Base-by-base conservation (phyloP, 805 yeast genomes). In the Maudiozyma serrabonitensis region DNA sequence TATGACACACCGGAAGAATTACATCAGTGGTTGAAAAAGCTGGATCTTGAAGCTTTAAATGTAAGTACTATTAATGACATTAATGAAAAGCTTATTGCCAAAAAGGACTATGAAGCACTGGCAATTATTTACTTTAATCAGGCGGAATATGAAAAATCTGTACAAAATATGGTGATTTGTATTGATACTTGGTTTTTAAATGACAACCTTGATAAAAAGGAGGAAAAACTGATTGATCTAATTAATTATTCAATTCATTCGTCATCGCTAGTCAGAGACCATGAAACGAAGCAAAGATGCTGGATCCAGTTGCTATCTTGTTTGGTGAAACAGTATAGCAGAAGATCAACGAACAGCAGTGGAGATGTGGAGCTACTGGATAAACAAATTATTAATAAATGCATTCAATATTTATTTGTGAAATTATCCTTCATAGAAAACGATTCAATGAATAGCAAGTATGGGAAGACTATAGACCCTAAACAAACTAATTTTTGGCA, bases 401-500 rank as follows among this genome's bases (percentile, higher is more conserved):
- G 56, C 12, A 21, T 63, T 11, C 60, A 59, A 44, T 47, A 46
- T 21, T 46, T 60, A 2, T 62, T 61, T 44, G 48, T 60, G 4
- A 51, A 54, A 26, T 47, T 64, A 18, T 56, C 64, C 12, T 48
- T 54, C 2, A 43, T 52, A 15, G 60, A 55, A 15, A 53, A 55
- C 11, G 55, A 54, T 21, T 52, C 53, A 9, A 56, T 58, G 13
- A 13, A 23, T 18, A 16, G 15, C 1, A 15, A n/a, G 18, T 4
- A 35, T 16, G 38, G 38, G 15, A 41, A 4, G n/a, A 4, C 4
- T 18, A 13, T 4, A 2, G 55, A 53, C 37, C 37, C 40, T 12
- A 35, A 43, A 8, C 25, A 41, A n/a, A 55, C 61, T 18, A 75
- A 82, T 1, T 78, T 86, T 52, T 65, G 80, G 47, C 67, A 69